Base-by-base conservation (phyloP, 2,329 filamentous ascomycete species). In the Annulohypoxylon truncatum region DNA sequence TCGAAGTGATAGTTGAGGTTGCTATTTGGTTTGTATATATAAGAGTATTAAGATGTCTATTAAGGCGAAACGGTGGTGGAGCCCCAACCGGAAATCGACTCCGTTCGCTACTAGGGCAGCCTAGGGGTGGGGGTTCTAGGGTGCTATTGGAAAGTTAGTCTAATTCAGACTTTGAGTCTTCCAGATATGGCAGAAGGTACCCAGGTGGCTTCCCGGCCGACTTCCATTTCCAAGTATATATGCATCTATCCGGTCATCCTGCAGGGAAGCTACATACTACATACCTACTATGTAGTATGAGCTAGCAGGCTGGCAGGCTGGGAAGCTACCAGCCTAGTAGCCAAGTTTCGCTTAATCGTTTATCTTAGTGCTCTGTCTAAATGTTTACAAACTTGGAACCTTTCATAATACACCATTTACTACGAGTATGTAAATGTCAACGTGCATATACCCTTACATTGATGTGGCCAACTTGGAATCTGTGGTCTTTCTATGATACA, bases 51-150 rank as follows among this genome's bases (percentile, higher is more conserved):
- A 42, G 15, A 20, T 42, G 12, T 42, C 38, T 48, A 47, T 63
- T 55, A 57, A 66, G 4, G 64, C 66, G 63, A 69, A 66, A 66
- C 63, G 66, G 59, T 40, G 52, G 24, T 66, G 29, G 54, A 55
- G 54, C 63, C 58, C 24, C 53, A 64, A 69, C 29, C 55, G 66
- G 66, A 64, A 69, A 13, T 44, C 12, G 59, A 58, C 42, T 66
- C 66, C 62, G 66, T 48, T 46, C 35, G 3, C 35, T 38, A 38
- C 35, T 18, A 38, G 9, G n/a, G 35, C 35, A 4, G n/a, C n/a
- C n/a, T 38, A 38, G 29, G 29, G 29, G 29, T 31, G 29, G 7
- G 18, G 44, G 18, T 10, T 44, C 26, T 18, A 40, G 15, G 63
- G 59, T 54, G 61, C 59, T 18, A 66, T 57, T 65, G 35, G 53